Evolutionary conservation across 2,329 filamentous ascomycete genomes (phyloP).

Genomic region (Diaporthe citri): DNA sequence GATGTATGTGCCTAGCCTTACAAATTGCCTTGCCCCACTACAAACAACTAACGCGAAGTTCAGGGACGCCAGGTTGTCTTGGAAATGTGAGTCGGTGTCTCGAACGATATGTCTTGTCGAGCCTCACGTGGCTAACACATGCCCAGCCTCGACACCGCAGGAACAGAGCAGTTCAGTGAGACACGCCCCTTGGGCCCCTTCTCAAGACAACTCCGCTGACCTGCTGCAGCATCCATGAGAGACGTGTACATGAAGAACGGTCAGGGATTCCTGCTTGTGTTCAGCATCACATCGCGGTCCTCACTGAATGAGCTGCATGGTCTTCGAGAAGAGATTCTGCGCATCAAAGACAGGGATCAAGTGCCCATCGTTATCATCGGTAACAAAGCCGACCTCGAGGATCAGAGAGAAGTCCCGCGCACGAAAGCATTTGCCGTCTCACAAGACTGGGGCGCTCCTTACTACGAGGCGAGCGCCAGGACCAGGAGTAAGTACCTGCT

Average conservation of each 20-base stretch:
- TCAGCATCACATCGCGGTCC: slow-evolving; percentile 87
- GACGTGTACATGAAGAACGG: slow-evolving; percentile 95
- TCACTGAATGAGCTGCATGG: slow-evolving; percentile 86
- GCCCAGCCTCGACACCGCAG: slow-evolving; percentile 84
- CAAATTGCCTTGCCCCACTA: slow-evolving; percentile 35
- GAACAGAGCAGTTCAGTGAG: slow-evolving; percentile 93
- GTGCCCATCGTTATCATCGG: slow-evolving; percentile 91
- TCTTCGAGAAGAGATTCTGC: slow-evolving; percentile 88
- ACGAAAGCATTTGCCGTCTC: slow-evolving; percentile 86
- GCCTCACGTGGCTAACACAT: slow-evolving; percentile 32
- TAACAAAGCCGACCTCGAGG: slow-evolving; percentile 92
- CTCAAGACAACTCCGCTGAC: slow-evolving; percentile 42
- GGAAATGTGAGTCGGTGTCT: slow-evolving; percentile 77
- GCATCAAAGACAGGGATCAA: slow-evolving; percentile 89
- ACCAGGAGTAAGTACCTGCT: slow-evolving; percentile 70
- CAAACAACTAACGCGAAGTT: slow-evolving; percentile 49
- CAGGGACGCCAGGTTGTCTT: slow-evolving; percentile 89
- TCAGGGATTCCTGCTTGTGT: slow-evolving; percentile 91
- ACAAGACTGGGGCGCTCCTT: slow-evolving; percentile 90
- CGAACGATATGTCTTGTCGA: slow-evolving; percentile 32
- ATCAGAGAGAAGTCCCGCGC: slow-evolving; percentile 82
- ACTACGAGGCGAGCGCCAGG: slow-evolving; percentile 90
- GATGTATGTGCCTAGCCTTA: slow-evolving; percentile 74
- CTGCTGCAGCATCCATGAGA: slow-evolving; percentile 70
- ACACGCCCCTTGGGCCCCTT: slow-evolving; percentile 42